Conservation (phyloP, 2,329 filamentous ascomycete species). For the Ceratocystis albifundus region DNA sequence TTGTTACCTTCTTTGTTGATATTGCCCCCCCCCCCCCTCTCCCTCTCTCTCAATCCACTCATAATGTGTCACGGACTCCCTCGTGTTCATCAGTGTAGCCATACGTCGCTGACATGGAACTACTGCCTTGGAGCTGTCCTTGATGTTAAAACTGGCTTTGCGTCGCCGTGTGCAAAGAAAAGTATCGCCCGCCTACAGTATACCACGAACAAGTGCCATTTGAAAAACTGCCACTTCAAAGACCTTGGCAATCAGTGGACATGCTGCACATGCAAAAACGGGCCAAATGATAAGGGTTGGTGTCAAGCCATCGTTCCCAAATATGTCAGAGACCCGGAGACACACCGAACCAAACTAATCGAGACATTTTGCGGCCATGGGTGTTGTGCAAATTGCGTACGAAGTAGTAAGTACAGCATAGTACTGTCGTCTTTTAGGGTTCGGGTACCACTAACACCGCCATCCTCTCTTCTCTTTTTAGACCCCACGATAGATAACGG, state of each 20-base stretch:
- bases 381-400: conserved; percentile 40
- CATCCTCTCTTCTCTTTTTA: not conserved
- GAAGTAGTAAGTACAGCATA: conserved; percentile 32
- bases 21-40: too few species aligned
- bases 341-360: conserved; percentile 30
- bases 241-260: conserved; percentile 41
- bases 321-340: conserved; percentile 29
- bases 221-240: conserved; percentile 42
- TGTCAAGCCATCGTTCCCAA: conserved; percentile 34
- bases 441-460: not conserved
- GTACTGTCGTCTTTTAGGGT: not conserved
- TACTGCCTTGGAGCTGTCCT: conserved; percentile 40
- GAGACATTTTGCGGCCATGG: conserved; percentile 41
- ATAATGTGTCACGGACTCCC: conserved; percentile 46
- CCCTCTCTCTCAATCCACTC: conserved; percentile 12
- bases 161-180: conserved; percentile 39
- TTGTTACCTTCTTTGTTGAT: not conserved
- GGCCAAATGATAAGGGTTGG: conserved; percentile 44
- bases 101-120: conserved; percentile 45
- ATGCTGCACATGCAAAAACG: conserved; percentile 43
- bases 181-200: conserved; percentile 38
- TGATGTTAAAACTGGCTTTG: conserved; percentile 40
- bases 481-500: not conserved
- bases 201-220: conserved; percentile 36
- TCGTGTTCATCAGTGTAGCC: conserved; percentile 41